A percentile compares a stretch with the other conserved stretches of the same genome.
These are phyloP conservation scores for Leishmania amazonensis DNA, from an alignment of 208 protist species.

Conservation along the genomic window DNA sequence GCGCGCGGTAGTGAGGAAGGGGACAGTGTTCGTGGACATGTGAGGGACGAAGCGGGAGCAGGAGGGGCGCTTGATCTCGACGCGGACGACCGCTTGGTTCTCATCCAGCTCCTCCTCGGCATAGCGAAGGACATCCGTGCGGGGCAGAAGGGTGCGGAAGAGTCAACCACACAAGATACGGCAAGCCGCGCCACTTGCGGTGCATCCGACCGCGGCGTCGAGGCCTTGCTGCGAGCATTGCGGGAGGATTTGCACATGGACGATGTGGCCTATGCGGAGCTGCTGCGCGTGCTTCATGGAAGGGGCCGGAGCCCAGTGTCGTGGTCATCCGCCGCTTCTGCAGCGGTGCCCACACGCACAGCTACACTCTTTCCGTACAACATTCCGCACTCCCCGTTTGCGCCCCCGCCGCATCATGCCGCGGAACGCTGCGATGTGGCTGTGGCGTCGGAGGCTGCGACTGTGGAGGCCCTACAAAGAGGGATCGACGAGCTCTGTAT, in stretches of 20 bases:
- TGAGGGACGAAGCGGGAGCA: background rate
- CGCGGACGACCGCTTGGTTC: background rate
- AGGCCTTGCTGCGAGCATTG: background rate
- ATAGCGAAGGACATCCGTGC: too few species aligned
- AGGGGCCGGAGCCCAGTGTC: too few species aligned
- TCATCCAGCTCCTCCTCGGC: background rate
- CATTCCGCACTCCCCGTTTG: conserved; percentile 4
- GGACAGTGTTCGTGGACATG: too few species aligned
- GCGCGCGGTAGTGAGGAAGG: background rate
- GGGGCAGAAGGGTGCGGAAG: background rate
- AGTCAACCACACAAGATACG: background rate
- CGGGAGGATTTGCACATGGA: background rate
- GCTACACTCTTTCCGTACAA: conserved; percentile 4
- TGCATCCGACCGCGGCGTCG: background rate
- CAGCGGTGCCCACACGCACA: background rate
- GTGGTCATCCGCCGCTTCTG: background rate
- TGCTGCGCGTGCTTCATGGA: conserved; percentile 3
- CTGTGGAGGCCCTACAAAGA: background rate
- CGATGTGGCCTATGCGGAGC: conserved; percentile 1
- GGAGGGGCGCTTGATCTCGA: background rate
- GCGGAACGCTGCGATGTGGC: background rate
- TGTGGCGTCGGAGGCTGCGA: background rate
- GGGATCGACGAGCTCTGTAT: background rate
- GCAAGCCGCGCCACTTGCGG: background rate
- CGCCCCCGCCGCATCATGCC: background rate